These are phyloP conservation scores for Cerioporus squamosus DNA, from an alignment of 1,284 basidiomycete species.

Conservation along the genomic window DNA sequence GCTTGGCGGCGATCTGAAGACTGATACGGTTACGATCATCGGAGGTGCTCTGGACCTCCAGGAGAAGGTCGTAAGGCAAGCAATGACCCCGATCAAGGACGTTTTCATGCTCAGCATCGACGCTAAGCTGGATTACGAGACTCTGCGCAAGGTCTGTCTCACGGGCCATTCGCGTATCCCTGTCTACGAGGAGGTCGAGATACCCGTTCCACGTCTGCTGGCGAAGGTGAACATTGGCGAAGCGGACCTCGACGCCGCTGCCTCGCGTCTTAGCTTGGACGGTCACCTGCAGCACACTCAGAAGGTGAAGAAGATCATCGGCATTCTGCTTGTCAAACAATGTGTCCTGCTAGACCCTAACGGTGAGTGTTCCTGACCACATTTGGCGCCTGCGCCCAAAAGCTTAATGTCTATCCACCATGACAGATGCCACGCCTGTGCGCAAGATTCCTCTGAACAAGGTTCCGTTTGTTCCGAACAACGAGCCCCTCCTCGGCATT, in stretches of 20 bases:
- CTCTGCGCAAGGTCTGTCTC: slow-evolving; percentile 73
- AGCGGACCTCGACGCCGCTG: slow-evolving; percentile 17
- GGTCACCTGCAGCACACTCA: slow-evolving; percentile 34
- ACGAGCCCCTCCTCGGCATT: slow-evolving; percentile 86
- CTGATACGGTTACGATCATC: slow-evolving; percentile 78
- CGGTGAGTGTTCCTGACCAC: slow-evolving; percentile 43
- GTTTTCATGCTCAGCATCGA: slow-evolving; percentile 87
- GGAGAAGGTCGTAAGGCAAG: slow-evolving; percentile 56
- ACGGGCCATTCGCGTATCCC: slow-evolving; percentile 83
- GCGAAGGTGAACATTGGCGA: slow-evolving; percentile 22
- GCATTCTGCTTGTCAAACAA: slow-evolving; percentile 81
- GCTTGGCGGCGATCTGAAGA: slow-evolving; percentile 70
- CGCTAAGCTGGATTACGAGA: slow-evolving; percentile 78
- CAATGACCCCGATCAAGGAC: slow-evolving; percentile 82
- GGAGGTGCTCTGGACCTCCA: slow-evolving; percentile 77
- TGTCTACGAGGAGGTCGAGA: slow-evolving; percentile 74
- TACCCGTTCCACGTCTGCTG: slow-evolving; percentile 46
- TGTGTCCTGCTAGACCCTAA: slow-evolving; percentile 91
- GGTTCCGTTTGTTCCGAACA: slow-evolving; percentile 83
- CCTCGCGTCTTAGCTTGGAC: slow-evolving; percentile 20
- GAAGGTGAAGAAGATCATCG: slow-evolving; percentile 78
- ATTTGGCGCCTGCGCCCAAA: background rate
- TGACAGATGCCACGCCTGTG: slow-evolving; percentile 74
- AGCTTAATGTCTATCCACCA: slow-evolving; percentile 7
- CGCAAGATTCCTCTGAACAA: slow-evolving; percentile 84